Percentiles rank a stretch among this genome's conserved stretches.
Evolutionary conservation across 805 yeast genomes (phyloP).

Genomic region (Candida nitratophila): DNA sequence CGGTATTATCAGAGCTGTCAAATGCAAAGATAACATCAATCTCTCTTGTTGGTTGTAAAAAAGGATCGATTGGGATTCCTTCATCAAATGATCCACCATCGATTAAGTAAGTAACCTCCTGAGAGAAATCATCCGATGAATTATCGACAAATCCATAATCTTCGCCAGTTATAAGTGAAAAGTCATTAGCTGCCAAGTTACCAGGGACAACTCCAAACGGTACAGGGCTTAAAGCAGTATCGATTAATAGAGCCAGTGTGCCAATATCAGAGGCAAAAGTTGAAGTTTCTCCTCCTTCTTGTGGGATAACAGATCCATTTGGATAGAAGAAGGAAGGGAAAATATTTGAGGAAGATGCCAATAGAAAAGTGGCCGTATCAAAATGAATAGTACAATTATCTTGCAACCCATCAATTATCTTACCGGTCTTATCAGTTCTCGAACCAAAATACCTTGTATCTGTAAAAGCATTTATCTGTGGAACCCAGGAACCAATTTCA

Average conservation of each 20-base stretch:
- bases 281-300: not conserved
- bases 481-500: conserved; percentile 84
- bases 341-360: conserved; percentile 73
- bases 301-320: not conserved
- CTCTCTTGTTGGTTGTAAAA: conserved; percentile 49
- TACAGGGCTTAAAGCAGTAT: conserved; percentile 4
- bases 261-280: not conserved
- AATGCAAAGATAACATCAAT: conserved; percentile 59
- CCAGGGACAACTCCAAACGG: conserved; percentile 37
- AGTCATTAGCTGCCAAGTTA: conserved; percentile 32
- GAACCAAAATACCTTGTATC: conserved; percentile 58
- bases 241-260: not conserved
- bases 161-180: not conserved
- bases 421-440: conserved; percentile 44
- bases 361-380: conserved; percentile 70
- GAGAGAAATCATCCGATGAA: conserved; percentile 16
- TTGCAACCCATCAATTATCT: conserved; percentile 26
- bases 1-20: conserved; percentile 59
- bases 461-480: conserved; percentile 53
- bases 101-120: conserved; percentile 13
- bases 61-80: conserved; percentile 57
- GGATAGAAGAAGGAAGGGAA: conserved; percentile 26
- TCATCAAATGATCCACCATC: conserved; percentile 35
- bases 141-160: conserved; percentile 23
- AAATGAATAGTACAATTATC: conserved; percentile 53